Evolutionary conservation across 164 flowering plant genomes (phyloP).

Genomic region (Chimonanthus praecox): DNA sequence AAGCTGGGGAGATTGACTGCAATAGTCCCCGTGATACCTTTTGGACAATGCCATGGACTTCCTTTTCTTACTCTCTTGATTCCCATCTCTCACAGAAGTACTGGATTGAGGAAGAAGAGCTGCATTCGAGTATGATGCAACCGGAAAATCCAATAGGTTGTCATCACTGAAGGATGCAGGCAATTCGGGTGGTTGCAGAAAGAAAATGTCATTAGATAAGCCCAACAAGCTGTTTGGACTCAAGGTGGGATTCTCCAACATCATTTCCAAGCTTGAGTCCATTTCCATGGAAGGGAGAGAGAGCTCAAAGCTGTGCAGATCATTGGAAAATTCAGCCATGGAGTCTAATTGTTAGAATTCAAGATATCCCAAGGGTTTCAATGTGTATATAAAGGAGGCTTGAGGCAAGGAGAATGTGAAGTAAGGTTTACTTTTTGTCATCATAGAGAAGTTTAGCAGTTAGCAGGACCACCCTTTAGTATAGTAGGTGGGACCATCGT

Average conservation of each 20-base stretch:
- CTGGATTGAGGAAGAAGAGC: slow-evolving; percentile 15
- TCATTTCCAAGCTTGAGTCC: slow-evolving; percentile 29
- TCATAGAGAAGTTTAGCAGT: too few species aligned
- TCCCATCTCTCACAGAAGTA: slow-evolving; percentile 4
- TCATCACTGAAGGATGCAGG: slow-evolving; percentile 3
- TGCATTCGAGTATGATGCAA: slow-evolving; percentile 9
- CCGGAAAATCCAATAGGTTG: slow-evolving; percentile 6
- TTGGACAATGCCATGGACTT: slow-evolving; percentile 18
- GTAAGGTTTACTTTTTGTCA: too few species aligned
- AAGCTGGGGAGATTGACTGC: slow-evolving; percentile 9
- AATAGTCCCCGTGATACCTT: slow-evolving; percentile 24
- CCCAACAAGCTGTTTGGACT: slow-evolving; percentile 16
- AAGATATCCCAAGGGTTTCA: neutral
- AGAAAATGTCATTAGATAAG: slow-evolving; percentile 21
- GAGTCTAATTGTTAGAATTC: slow-evolving; percentile 4
- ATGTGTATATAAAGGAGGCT: too few species aligned
- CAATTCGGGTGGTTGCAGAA: slow-evolving; percentile 19
- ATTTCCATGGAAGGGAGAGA: slow-evolving; percentile 19
- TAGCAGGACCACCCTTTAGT: too few species aligned
- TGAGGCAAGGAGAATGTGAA: too few species aligned
- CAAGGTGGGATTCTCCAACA: slow-evolving; percentile 17
- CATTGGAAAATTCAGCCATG: slow-evolving; percentile 25
- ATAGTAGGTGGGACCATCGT: too few species aligned
- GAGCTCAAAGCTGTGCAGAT: slow-evolving; percentile 16
- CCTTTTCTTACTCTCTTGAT: slow-evolving; percentile 21